Percentiles rank a stretch among this genome's conserved stretches.
Evolutionary conservation across 2,329 filamentous ascomycete species (phyloP).

Genomic region (Exophiala lecanii-corni): DNA sequence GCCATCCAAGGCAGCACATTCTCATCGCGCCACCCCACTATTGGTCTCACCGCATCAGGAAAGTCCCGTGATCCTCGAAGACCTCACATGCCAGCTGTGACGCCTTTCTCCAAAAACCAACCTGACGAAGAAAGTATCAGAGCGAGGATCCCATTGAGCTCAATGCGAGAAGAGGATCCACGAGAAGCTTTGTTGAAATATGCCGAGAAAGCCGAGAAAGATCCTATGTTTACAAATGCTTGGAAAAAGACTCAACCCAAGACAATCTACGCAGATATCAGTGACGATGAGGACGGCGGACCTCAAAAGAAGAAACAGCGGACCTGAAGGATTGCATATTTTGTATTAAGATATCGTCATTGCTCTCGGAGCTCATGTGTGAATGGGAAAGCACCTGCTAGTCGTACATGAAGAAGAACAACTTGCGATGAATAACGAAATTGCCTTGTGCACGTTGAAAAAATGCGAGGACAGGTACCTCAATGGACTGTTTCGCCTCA

Average conservation of each 20-base stretch:
- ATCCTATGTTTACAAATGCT: conserved; percentile 89
- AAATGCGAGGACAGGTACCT: too few relatives aligned
- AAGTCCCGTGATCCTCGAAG: conserved; percentile 72
- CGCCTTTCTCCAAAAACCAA: conserved; percentile 85
- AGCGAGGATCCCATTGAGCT: conserved; percentile 80
- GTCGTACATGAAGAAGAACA: too few relatives aligned
- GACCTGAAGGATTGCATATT: too few relatives aligned
- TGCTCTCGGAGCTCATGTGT: too few relatives aligned
- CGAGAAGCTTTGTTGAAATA: conserved; percentile 92
- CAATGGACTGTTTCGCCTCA: too few relatives aligned
- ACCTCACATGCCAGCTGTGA: conserved; percentile 77
- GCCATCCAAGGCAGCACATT: conserved; percentile 49
- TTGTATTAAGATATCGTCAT: too few relatives aligned
- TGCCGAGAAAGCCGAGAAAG: conserved; percentile 84
- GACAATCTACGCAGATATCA: conserved; percentile 83
- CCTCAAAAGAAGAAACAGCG: conserved; percentile 56
- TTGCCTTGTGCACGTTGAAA: too few relatives aligned
- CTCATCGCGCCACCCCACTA: conserved; percentile 59
- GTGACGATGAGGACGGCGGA: conserved; percentile 71
- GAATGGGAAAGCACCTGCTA: too few relatives aligned
- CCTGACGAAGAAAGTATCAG: conserved; percentile 87
- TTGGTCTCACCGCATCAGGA: conserved; percentile 74
- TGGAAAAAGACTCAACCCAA: conserved; percentile 91
- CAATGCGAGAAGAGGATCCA: conserved; percentile 94
- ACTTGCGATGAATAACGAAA: too few relatives aligned